These are phyloP conservation scores for Vigna unguiculata DNA, from an alignment of 306 rosid species.

Conservation along the genomic window DNA sequence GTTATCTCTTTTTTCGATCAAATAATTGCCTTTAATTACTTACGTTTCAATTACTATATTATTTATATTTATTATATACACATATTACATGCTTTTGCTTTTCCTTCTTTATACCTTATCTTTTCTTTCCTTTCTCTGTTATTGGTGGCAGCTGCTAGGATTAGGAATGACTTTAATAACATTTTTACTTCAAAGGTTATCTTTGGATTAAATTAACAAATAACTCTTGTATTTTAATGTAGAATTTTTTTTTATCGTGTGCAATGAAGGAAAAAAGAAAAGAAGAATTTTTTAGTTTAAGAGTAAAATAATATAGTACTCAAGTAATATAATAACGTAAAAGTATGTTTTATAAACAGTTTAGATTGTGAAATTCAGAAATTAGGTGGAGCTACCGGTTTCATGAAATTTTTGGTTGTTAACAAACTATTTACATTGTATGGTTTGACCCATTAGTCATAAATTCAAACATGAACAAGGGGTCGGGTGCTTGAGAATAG, in stretches of 20 bases:
- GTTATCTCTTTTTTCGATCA: slow-evolving; percentile 21
- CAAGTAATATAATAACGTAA: too few relatives aligned
- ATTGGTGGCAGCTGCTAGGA: slow-evolving; percentile 25
- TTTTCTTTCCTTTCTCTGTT: background rate
- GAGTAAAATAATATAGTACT: too few relatives aligned
- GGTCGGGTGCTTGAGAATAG: background rate
- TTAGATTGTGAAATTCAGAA: background rate
- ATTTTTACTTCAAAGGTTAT: background rate
- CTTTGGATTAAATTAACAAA: background rate
- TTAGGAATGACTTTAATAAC: slow-evolving; percentile 17
- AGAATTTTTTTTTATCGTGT: too few relatives aligned
- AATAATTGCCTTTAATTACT: slow-evolving; percentile 47
- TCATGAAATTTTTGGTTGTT: background rate
- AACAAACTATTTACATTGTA: background rate
- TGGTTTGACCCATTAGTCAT: slow-evolving; percentile 23
- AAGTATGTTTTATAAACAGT: background rate
- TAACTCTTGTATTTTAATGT: background rate
- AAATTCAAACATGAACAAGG: background rate
- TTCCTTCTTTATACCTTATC: slow-evolving; percentile 9
- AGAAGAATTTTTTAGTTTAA: too few relatives aligned
- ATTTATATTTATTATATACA: too few relatives aligned
- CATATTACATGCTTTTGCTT: slow-evolving; percentile 26
- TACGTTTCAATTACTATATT: background rate
- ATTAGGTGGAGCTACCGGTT: background rate
- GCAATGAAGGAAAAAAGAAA: too few relatives aligned